Evolutionary conservation across 805 yeast species (phyloP), one percentile per base, ranked within the genome.

Genomic region (Yarrowia sp.): DNA sequence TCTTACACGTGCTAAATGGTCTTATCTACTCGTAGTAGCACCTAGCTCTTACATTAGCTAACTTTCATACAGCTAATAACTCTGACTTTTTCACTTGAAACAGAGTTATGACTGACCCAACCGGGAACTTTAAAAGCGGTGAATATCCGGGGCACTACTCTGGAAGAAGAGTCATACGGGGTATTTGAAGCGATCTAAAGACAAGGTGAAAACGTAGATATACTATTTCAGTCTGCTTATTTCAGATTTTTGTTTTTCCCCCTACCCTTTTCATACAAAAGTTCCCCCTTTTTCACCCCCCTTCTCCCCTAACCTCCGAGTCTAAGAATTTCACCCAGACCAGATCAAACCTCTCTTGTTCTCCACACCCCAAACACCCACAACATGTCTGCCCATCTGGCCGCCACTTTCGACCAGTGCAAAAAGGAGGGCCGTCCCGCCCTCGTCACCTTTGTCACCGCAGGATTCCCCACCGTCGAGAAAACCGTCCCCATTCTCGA

Each of bases 381-480:
- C 63, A 69, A 67, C 40, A 85, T 86, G 89, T 82, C 88, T 66
- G 82, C 83, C 49, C 82, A 82, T 42, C 72, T 87, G 53, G 83
- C 83, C 78, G 86, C 85, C 72, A 85, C 89, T 8, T 87, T 87
- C 76, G 84, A 83, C 34, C 80, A 80, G 74, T 85, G 89, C 79
- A 86, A 86, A 71, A 73, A 79, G 68, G 89, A 87, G 74, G 76
- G 87, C 73, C 91, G 99, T 73, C 87, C 88, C 74, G 98, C 97
- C 50, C 83, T 95, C 73, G 89, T 95, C 60, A 91, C 97, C 52
- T 95, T 94, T 76, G 83, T 93, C 75, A 95, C 99, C 30, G 98
- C 97, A 3, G 99, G 97, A 19, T 92, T 82, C 79, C 99, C 99
- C 66, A 83, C 92, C 17, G 79, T 90, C 67, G 96, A 88, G 67